Evolutionary conservation across 2,329 filamentous ascomycete genomes (phyloP), one percentile per base, ranked within the genome.

Genomic region (Ceratocystis albifundus): DNA sequence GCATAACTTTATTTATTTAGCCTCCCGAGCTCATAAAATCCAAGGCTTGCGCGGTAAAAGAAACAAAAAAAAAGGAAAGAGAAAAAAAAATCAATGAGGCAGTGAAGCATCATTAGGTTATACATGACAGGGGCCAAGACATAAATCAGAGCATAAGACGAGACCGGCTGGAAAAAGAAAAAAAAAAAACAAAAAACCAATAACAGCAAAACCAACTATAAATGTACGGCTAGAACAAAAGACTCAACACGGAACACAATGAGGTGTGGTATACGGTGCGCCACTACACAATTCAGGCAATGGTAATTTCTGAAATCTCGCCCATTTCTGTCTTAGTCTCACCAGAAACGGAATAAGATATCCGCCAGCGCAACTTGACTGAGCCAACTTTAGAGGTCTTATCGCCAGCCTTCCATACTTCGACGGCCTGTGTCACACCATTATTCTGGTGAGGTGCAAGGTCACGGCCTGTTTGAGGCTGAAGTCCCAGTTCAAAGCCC

Each of bases 361-460:
- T 85, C 71, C 90, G 89, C 89, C 92, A 99, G 69, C 94, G 81
- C 77, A 99, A 84, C 77, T 95, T 96, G 68, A 95, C 86, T n/a
- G 80, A 82, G 66, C 84, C 85, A 1, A 94, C 94, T 72, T 88
- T 89, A 55, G 84, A 76, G 28, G 70, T 80, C 69, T 77, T 78
- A 71, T 90, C 85, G 1, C 90, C 87, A 1, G 90, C 86, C 70
- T 90, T 85, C 76, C 78, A 83, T 30, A 97, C 79, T 61, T 87
- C 80, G 69, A 96, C 90, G 20, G 85, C 82, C 76, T 97, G 94
- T 45, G 85, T 88, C 64, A 99, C 86, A 32, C 91, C 92, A 17
- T 78, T 77, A 71, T 83, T 83, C 74, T 87, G 84, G 72, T 90
- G 87, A 12, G 93, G 88, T 20, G 82, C 78, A 62, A 99, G 82